These are phyloP conservation scores for Aspergillus sp. DNA, from an alignment of 2,329 filamentous ascomycete species.

Conservation along the genomic window DNA sequence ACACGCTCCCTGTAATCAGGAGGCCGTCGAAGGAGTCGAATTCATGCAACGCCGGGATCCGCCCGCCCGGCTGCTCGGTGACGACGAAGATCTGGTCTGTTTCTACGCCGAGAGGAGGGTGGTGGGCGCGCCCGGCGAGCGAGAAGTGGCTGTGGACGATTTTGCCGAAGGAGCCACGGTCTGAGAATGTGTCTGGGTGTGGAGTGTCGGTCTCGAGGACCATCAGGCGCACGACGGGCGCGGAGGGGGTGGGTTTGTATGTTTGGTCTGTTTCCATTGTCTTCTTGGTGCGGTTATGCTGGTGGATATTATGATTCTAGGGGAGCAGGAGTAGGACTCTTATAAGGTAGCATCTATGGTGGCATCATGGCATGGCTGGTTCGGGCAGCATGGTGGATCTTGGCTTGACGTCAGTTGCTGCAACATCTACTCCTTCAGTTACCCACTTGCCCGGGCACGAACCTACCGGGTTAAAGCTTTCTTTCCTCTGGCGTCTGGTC, in stretches of 20 bases:
- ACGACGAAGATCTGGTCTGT: conserved; percentile 58
- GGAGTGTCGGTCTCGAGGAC: conserved; percentile 61
- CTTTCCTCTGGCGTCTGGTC: too few relatives aligned
- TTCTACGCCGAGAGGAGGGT: conserved; percentile 56
- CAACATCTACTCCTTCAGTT: too few relatives aligned
- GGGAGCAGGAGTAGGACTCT: too few relatives aligned
- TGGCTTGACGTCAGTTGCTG: too few relatives aligned
- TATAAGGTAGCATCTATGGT: too few relatives aligned
- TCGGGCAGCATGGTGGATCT: too few relatives aligned
- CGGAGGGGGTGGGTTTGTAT: conserved; percentile 14
- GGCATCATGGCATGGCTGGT: too few relatives aligned
- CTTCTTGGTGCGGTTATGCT: too few relatives aligned
- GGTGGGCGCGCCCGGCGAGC: conserved; percentile 52
- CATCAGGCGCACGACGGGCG: conserved; percentile 43
- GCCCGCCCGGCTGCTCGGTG: conserved; percentile 48
- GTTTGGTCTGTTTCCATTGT: conserved; percentile 8
- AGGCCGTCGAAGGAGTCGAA: conserved; percentile 48
- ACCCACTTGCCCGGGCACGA: too few relatives aligned
- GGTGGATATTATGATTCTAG: too few relatives aligned
- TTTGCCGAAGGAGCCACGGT: conserved; percentile 55
- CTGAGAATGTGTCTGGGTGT: conserved; percentile 51
- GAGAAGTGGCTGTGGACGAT: conserved; percentile 55
- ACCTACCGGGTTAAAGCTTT: too few relatives aligned
- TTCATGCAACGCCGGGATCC: conserved; percentile 49
- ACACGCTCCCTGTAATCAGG: conserved; percentile 49